phyloP scores from a whole-genome alignment of 495 filamentous ascomycete species.

The Penicillium ochrochloron region DNA sequence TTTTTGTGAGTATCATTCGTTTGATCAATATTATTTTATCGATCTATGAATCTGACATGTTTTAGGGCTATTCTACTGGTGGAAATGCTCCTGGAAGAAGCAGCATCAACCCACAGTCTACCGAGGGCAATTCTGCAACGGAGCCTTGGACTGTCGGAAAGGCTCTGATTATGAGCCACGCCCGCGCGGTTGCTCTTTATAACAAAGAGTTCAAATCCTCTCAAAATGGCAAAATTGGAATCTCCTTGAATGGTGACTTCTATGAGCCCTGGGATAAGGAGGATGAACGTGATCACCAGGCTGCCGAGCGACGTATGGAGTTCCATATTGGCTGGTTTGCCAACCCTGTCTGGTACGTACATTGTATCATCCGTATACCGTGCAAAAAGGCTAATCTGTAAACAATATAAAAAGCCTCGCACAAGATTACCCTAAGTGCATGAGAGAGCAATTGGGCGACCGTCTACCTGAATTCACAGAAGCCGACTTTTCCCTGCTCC shows the following conservation, averaged over 20 bases:
- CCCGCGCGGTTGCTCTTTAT: slow-evolving; percentile 42
- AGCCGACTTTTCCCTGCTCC: slow-evolving; percentile 62
- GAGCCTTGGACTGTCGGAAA: slow-evolving; percentile 53
- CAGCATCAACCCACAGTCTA: slow-evolving; percentile 30
- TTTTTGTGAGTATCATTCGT: slow-evolving; percentile 31
- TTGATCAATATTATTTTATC: background rate
- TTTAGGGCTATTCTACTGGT: slow-evolving; percentile 22
- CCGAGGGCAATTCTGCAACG: slow-evolving; percentile 28
- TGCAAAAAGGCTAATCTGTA: slow-evolving; percentile 15
- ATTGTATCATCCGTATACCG: slow-evolving; percentile 5
- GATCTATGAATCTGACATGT: background rate
- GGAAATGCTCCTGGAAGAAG: slow-evolving; percentile 25
- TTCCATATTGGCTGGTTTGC: slow-evolving; percentile 58
- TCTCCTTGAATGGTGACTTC: slow-evolving; percentile 53
- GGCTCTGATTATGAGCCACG: slow-evolving; percentile 45
- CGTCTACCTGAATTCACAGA: slow-evolving; percentile 65
- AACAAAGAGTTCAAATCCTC: slow-evolving; percentile 37
- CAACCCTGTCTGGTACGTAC: slow-evolving; percentile 59
- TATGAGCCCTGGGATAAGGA: slow-evolving; percentile 48
- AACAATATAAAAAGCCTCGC: slow-evolving; percentile 52
- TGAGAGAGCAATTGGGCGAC: slow-evolving; percentile 66
- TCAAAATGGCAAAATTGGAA: slow-evolving; percentile 33
- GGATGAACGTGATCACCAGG: slow-evolving; percentile 39
- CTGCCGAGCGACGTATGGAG: slow-evolving; percentile 47
- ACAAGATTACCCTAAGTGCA: slow-evolving; percentile 65